phyloP scores from a whole-genome alignment of 768 basidiomycete genomes.

The Psilocybe sp. region DNA sequence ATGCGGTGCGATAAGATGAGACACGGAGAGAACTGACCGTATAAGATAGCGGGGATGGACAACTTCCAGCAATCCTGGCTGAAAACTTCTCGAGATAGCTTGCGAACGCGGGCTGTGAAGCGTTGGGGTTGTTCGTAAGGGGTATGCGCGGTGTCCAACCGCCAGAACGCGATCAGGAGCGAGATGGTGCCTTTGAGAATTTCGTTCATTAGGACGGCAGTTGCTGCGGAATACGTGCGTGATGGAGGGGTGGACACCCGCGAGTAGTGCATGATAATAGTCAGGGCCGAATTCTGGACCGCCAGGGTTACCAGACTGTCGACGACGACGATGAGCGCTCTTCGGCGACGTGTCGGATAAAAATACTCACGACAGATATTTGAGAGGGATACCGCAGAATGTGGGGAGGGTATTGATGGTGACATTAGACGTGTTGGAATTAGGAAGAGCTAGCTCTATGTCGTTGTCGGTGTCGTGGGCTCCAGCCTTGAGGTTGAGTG shows the following conservation, averaged over 20 bases:
- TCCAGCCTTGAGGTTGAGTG: slow-evolving; percentile 28
- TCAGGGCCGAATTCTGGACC: slow-evolving; percentile 86
- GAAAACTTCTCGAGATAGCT: slow-evolving; percentile 69
- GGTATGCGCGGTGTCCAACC: slow-evolving; percentile 40
- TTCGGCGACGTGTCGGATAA: background rate
- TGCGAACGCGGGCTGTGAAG: slow-evolving; percentile 46
- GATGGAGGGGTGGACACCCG: slow-evolving; percentile 76
- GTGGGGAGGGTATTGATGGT: slow-evolving; percentile 40
- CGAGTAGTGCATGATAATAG: slow-evolving; percentile 97
- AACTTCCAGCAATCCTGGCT: slow-evolving; percentile 96
- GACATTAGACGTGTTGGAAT: slow-evolving; percentile 17
- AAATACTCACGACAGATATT: slow-evolving; percentile 71
- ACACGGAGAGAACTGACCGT: slow-evolving; percentile 45
- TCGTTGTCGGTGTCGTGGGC: slow-evolving; percentile 37
- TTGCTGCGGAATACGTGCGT: slow-evolving; percentile 85
- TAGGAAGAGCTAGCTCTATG: slow-evolving; percentile 36
- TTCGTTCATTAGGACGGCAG: slow-evolving; percentile 93
- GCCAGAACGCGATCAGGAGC: slow-evolving; percentile 73
- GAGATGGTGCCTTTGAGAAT: slow-evolving; percentile 91
- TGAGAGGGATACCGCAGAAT: slow-evolving; percentile 69
- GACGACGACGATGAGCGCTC: slow-evolving; percentile 1
- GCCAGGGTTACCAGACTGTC: slow-evolving; percentile 78
- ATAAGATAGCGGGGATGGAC: slow-evolving; percentile 93
- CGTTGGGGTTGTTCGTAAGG: slow-evolving; percentile 24
- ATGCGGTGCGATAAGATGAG: background rate